phyloP scores from a whole-genome alignment of 2,329 filamentous ascomycete species.

The Fusarium decemcellulare region DNA sequence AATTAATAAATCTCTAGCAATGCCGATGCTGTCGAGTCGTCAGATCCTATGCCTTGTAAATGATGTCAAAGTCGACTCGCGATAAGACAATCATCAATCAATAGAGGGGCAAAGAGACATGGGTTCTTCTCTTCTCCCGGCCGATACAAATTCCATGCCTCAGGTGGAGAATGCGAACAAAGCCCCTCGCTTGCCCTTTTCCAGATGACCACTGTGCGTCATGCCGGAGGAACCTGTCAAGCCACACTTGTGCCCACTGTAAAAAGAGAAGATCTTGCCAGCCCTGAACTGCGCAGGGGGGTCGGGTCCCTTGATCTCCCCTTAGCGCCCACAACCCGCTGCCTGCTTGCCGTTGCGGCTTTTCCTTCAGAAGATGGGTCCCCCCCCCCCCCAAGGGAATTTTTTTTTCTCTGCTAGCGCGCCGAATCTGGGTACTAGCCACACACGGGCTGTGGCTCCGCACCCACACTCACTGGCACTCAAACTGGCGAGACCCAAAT shows the following conservation, averaged over 20 bases:
- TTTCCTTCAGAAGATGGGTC: neutral
- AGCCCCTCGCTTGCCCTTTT: constrained; percentile 31
- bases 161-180: constrained; percentile 14
- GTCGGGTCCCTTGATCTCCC: neutral
- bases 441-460: neutral
- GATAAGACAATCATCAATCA: constrained; percentile 21
- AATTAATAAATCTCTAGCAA: no score
- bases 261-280: neutral
- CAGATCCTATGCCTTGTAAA: neutral
- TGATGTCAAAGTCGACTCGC: constrained; percentile 13
- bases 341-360: neutral
- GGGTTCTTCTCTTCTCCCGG: neutral
- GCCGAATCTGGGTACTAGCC: neutral
- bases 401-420: neutral
- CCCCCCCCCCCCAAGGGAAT: neutral
- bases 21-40: no score
- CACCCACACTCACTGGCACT: no score
- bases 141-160: neutral
- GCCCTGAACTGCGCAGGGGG: neutral
- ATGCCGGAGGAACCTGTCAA: constrained; percentile 4
- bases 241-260: constrained; percentile 20
- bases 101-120: constrained; percentile 34
- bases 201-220: constrained; percentile 25
- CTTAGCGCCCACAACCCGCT: neutral
- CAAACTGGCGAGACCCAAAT: constrained; percentile 22